Evolutionary conservation across 1,284 basidiomycete species (phyloP).

Genomic region (Cutaneotrichosporon cutaneum): DNA sequence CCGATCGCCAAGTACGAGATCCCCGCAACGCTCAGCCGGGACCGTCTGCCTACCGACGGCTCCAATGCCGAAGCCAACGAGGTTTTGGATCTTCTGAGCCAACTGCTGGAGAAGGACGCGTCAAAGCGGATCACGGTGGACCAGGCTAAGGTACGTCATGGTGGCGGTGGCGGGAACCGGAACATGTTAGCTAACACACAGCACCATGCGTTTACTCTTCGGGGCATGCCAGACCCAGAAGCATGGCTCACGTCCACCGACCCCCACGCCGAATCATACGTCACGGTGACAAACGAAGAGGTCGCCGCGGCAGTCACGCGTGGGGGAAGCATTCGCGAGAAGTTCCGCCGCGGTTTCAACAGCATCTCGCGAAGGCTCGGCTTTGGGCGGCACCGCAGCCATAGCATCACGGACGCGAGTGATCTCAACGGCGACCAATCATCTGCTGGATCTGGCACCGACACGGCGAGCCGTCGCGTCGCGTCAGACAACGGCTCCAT

Average conservation of each 20-base stretch:
- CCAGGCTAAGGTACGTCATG: conserved; percentile 64
- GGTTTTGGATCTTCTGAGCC: conserved; percentile 70
- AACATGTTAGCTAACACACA: conserved; percentile 6
- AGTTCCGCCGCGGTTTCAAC: conserved; percentile 44
- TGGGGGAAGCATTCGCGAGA: conserved; percentile 40
- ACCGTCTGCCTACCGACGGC: conserved; percentile 59
- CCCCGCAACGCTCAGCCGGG: conserved; percentile 71
- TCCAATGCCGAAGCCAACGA: conserved; percentile 55
- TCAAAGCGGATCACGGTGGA: conserved; percentile 74
- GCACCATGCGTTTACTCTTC: conserved; percentile 71
- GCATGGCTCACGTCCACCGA: conserved; percentile 79
- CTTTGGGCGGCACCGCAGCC: conserved; percentile 31
- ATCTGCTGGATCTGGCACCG: background rate
- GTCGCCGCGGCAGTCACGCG: conserved; percentile 68
- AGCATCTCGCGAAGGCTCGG: conserved; percentile 39
- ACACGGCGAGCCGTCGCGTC: conserved; percentile 15
- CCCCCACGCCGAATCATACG: conserved; percentile 60
- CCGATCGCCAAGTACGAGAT: conserved; percentile 74
- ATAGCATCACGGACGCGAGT: conserved; percentile 38
- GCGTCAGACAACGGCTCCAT: conserved; percentile 19
- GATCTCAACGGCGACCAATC: conserved; percentile 22
- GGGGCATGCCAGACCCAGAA: conserved; percentile 67
- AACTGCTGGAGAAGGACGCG: conserved; percentile 80
- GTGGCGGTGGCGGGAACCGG: background rate
- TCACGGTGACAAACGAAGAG: conserved; percentile 75